A percentile compares a stretch with the other conserved stretches of the same genome.
Conservation (phyloP, 2,329 filamentous ascomycete species). For the Fusarium irregulare region DNA sequence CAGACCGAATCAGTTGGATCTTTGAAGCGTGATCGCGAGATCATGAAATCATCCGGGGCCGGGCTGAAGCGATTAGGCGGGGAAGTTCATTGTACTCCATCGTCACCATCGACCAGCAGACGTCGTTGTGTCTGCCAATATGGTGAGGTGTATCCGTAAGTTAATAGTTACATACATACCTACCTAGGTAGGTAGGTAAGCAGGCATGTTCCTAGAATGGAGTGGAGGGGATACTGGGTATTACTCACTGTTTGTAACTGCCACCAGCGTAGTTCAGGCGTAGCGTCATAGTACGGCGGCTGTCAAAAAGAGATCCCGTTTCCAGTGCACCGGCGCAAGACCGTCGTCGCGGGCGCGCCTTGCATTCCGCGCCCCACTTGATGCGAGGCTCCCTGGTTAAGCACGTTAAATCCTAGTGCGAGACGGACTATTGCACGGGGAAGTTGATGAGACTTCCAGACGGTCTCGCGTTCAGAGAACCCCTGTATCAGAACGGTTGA, state of each 20-base stretch:
- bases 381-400: conserved; percentile 41
- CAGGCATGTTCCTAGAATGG: not conserved
- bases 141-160: not conserved
- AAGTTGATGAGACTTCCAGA: conserved; percentile 35
- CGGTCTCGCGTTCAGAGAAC: conserved; percentile 32
- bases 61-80: conserved; percentile 28
- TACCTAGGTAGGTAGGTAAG: no score
- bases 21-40: conserved; percentile 33
- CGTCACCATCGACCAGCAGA: conserved; percentile 10
- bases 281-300: conserved; percentile 43
- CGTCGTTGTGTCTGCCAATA: no score
- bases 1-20: conserved; percentile 27
- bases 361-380: conserved; percentile 44
- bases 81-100: conserved; percentile 33
- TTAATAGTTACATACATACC: no score
- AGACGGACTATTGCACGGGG: conserved; percentile 33
- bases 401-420: conserved; percentile 31
- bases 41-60: conserved; percentile 31
- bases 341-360: conserved; percentile 36
- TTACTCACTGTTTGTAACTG: conserved; percentile 7
- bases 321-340: conserved; percentile 48
- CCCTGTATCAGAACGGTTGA: conserved; percentile 12
- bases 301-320: conserved; percentile 48
- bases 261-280: conserved; percentile 42
- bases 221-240: not conserved